A percentile compares a stretch with the other conserved stretches of the same genome.
phyloP scores from a whole-genome alignment of 2,329 filamentous ascomycete species.

The Diaporthe nobilis region DNA sequence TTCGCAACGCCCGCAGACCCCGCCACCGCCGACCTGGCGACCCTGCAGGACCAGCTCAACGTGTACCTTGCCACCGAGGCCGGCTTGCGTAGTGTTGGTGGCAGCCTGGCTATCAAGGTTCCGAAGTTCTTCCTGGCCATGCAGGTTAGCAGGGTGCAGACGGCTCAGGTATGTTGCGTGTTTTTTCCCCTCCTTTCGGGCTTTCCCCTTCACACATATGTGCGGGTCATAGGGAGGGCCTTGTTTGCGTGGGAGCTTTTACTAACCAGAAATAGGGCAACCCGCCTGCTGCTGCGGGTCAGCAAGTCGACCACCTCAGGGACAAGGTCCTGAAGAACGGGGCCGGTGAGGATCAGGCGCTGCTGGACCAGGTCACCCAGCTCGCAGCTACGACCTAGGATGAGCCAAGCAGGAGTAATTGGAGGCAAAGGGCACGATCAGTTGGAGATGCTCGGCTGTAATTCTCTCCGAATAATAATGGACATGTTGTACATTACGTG shows the following conservation, averaged over 20 bases:
- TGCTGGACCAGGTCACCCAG: conserved; percentile 67
- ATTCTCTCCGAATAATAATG: background rate
- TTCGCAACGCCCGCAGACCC: conserved; percentile 68
- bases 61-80: conserved; percentile 73
- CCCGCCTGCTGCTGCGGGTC: conserved; percentile 58
- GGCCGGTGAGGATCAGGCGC: conserved; percentile 60
- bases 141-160: conserved; percentile 71
- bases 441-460: background rate
- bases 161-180: conserved; percentile 55
- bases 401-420: background rate
- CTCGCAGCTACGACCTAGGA: conserved; percentile 48
- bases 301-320: conserved; percentile 69
- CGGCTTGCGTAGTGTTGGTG: conserved; percentile 67
- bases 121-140: conserved; percentile 75
- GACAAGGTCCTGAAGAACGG: conserved; percentile 72
- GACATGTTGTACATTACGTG: conserved; percentile 29
- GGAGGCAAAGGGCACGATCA: conserved; percentile 2
- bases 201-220: background rate
- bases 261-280: conserved; percentile 59
- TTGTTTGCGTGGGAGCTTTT: background rate
- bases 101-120: conserved; percentile 69
- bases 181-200: background rate
- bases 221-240: background rate
- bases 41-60: conserved; percentile 68
- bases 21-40: conserved; percentile 62